Evolutionary conservation across 1,284 basidiomycete genomes (phyloP).

Genomic region (Ustilago shanxiensis): DNA sequence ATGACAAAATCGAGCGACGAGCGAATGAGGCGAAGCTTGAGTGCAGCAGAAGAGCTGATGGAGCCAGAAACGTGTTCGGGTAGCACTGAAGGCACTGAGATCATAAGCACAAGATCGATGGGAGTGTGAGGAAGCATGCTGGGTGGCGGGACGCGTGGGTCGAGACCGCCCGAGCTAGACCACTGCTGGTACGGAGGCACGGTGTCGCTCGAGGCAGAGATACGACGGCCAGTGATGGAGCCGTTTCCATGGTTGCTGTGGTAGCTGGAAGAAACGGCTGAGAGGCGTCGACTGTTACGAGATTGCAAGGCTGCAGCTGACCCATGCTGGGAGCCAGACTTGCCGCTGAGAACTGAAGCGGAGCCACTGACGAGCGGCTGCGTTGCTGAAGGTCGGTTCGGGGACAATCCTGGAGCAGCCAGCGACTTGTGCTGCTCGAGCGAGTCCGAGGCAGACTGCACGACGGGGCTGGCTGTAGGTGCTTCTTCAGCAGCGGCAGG

Average conservation of each 20-base stretch:
- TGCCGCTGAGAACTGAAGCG: conserved; percentile 51
- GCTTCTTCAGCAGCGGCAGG: conserved; percentile 3
- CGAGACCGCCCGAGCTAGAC: conserved; percentile 62
- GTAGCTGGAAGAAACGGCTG: conserved; percentile 41
- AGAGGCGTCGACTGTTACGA: conserved; percentile 22
- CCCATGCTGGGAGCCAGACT: conserved; percentile 46
- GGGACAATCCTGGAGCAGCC: conserved; percentile 8
- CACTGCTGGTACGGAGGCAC: conserved; percentile 57
- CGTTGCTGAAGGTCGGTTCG: conserved; percentile 10
- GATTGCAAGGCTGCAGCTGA: conserved; percentile 21
- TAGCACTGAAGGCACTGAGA: conserved; percentile 79
- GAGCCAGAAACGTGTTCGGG: conserved; percentile 71
- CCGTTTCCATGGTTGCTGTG: conserved; percentile 34
- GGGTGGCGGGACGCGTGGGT: conserved; percentile 61
- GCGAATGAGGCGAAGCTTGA: conserved; percentile 63
- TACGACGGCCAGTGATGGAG: conserved; percentile 5
- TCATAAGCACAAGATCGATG: conserved; percentile 89
- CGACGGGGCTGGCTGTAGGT: conserved; percentile 6
- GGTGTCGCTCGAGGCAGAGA: conserved; percentile 33
- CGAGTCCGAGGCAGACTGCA: conserved; percentile 1
- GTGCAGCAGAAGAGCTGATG: conserved; percentile 79
- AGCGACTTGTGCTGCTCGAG: conserved; percentile 14
- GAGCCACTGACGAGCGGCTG: conserved; percentile 31
- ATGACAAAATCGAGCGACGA: conserved; percentile 65
- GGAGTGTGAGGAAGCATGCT: conserved; percentile 80